Conservation (phyloP, 1,284 basidiomycete species). For the Leccinum pachyderme region DNA sequence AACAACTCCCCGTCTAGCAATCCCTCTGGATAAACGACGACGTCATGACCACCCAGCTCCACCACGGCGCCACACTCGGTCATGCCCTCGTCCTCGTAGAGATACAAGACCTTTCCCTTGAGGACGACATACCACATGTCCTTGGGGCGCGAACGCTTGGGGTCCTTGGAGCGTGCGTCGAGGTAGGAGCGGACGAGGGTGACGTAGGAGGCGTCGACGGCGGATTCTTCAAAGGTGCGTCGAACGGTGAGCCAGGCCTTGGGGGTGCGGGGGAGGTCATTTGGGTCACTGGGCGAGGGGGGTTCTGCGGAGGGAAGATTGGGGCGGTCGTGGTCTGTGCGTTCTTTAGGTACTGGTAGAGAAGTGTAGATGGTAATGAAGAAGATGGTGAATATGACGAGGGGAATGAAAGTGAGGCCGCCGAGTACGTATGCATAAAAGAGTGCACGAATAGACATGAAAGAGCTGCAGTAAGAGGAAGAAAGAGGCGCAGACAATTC, state of each 20-base stretch:
- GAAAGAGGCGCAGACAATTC: too few relatives aligned
- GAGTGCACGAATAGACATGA: constrained; percentile 64
- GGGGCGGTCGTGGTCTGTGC: constrained; percentile 30
- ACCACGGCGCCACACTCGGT: constrained; percentile 84
- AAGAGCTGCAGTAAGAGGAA: too few relatives aligned
- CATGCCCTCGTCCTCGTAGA: constrained; percentile 90
- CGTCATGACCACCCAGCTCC: constrained; percentile 73
- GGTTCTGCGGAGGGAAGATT: constrained; percentile 25
- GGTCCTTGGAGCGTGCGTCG: constrained; percentile 74
- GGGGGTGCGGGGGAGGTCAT: constrained; percentile 63
- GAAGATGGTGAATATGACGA: constrained; percentile 57
- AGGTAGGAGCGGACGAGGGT: constrained; percentile 69
- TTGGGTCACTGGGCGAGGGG: constrained; percentile 35
- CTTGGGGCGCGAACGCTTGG: constrained; percentile 74
- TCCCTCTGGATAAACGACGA: constrained; percentile 71
- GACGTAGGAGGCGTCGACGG: constrained; percentile 63
- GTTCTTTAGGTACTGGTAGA: constrained; percentile 58
- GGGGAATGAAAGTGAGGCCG: constrained; percentile 82
- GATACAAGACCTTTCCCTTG: constrained; percentile 84
- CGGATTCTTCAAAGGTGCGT: constrained; percentile 70
- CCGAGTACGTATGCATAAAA: constrained; percentile 84
- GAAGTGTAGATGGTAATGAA: constrained; percentile 74
- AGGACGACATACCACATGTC: constrained; percentile 88
- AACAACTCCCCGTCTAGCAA: constrained; percentile 84
- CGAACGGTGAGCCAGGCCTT: constrained; percentile 87